Evolutionary conservation across 2,329 filamentous ascomycete species (phyloP), one percentile per base, ranked within the genome.

Genomic region (Fonsecaea erecta): DNA sequence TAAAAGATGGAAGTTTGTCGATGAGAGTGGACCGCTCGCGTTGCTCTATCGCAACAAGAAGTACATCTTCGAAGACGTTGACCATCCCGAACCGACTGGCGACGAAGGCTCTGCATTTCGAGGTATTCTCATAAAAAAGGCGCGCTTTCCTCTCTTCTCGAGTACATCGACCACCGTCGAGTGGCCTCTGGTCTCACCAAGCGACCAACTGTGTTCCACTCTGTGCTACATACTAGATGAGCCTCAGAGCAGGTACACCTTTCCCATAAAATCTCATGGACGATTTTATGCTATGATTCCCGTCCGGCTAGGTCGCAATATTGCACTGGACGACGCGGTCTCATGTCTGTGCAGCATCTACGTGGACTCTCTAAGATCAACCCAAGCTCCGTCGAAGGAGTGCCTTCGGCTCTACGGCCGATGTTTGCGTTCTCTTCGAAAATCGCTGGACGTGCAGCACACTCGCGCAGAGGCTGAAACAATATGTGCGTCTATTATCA

Each of bases 401-500:
- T 52, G 53, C 9, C 32, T 63, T 37, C 53, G 24, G 4, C 32
- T 63, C 28, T 63, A 63, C 37, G 24, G 46, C 24, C 28, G 34
- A 40, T 52, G 61, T 21, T 26, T 63, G 46, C 55, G 32, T 7
- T 58, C 61, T 24, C 53, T 63, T 34, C 61, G 61, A 14, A 48
- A 52, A 34, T 40, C 28, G 11, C 16, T 63, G 18, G 46, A 30
- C 14, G 18, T 28, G 24, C 28, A 18, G 21, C 55, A 60, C 18
- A 28, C 26, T 16, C 51, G 55, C 24, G 40, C 62, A 21, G 48
- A 67, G 26, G 51, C 61, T 7, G 64, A 69, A 48, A 69, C 64
- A 14, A 65, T 69, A 51, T 65, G 62, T 55, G 58, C 65, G 7
- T 69, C 67, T 26, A 58, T 69, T 4, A 62, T 69, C 7, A 37